Evolutionary conservation across 371 early-diverging fungal genomes (phyloP).

Genomic region (Circinella minor): DNA sequence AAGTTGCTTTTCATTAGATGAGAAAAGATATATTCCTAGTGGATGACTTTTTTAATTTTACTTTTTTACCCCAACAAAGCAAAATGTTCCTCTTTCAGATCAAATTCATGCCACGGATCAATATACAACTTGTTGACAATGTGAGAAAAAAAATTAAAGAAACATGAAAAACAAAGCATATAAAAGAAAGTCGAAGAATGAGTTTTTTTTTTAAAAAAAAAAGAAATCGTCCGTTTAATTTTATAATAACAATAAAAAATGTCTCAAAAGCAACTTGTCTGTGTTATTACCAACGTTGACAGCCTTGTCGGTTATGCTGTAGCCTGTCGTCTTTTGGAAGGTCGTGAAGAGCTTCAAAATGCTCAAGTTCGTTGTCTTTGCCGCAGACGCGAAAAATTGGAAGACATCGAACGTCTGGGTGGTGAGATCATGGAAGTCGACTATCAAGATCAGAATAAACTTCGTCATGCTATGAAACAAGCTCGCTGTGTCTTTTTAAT

Average conservation of each 20-base stretch:
- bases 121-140: too few species aligned
- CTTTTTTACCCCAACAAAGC: too few species aligned
- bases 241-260: neutral
- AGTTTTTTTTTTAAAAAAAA: too few species aligned
- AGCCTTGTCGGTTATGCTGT: conserved; percentile 35
- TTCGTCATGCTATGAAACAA: conserved; percentile 26
- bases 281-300: conserved; percentile 38
- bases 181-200: too few species aligned
- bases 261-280: conserved; percentile 30
- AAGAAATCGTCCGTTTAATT: too few species aligned
- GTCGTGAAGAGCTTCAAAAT: conserved; percentile 7
- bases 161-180: too few species aligned
- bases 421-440: conserved; percentile 38
- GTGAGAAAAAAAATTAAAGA: too few species aligned
- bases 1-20: too few species aligned
- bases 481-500: conserved; percentile 27
- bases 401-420: conserved; percentile 31
- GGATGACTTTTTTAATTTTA: too few species aligned
- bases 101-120: too few species aligned
- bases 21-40: too few species aligned
- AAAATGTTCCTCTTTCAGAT: too few species aligned
- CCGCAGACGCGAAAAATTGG: conserved; percentile 26
- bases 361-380: conserved; percentile 35
- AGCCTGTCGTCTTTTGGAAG: conserved; percentile 33
- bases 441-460: conserved; percentile 34